Percentiles rank a stretch among this genome's conserved stretches.
Evolutionary conservation across 106 monocot species (phyloP).

Genomic region (Amphibolis antarctica): DNA sequence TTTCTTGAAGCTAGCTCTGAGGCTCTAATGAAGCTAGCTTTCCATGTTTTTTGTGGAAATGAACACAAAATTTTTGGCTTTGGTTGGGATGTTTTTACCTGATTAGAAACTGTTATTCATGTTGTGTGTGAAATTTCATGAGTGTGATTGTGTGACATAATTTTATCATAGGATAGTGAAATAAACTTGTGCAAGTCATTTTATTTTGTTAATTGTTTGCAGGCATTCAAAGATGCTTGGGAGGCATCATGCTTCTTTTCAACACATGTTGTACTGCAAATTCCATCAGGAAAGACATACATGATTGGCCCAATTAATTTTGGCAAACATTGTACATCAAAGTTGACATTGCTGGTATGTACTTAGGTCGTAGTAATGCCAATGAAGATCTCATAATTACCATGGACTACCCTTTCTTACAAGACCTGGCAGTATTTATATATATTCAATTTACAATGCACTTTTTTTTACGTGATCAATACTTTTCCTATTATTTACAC

Average conservation of each 20-base stretch:
- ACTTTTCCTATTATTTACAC: not conserved
- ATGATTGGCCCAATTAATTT: conserved; percentile 39
- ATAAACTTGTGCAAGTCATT: not conserved
- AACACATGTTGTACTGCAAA: conserved; percentile 18
- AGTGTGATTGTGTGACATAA: too few species aligned
- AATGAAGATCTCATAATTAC: too few species aligned
- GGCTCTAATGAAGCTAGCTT: too few species aligned
- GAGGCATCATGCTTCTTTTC: conserved; percentile 37
- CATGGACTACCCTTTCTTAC: too few species aligned
- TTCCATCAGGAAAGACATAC: conserved; percentile 43
- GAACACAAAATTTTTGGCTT: too few species aligned
- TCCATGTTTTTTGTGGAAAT: too few species aligned
- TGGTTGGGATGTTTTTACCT: too few species aligned
- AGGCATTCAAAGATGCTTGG: conserved; percentile 71
- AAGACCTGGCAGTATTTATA: too few species aligned
- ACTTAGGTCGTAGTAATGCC: not conserved
- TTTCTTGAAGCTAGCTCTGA: too few species aligned
- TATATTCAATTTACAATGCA: not conserved
- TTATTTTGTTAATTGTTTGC: not conserved
- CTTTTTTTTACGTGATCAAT: not conserved
- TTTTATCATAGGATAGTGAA: too few species aligned
- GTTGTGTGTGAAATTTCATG: too few species aligned
- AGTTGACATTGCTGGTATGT: conserved; percentile 42
- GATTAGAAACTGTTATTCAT: too few species aligned
- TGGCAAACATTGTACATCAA: conserved; percentile 41